Evolutionary conservation across 345 rosid genomes (phyloP).

Genomic region (Eutrema japonicum): DNA sequence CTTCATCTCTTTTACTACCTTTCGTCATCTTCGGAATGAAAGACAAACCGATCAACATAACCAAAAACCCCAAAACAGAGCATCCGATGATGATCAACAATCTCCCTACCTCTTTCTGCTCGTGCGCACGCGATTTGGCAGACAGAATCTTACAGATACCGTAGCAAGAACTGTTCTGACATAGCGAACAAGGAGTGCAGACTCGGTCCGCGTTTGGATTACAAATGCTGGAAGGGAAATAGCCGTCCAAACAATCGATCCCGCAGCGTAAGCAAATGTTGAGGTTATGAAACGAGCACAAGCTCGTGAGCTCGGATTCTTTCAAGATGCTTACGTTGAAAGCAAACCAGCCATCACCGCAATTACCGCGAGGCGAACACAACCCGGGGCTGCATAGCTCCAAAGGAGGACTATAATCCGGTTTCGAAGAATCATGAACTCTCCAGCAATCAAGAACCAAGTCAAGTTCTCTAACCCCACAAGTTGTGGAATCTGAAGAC

Average conservation of each 20-base stretch:
- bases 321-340: slow-evolving; percentile 87
- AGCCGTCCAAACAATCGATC: slow-evolving; percentile 72
- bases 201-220: slow-evolving; percentile 66
- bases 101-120: slow-evolving; percentile 44
- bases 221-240: slow-evolving; percentile 76
- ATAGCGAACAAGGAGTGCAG: slow-evolving; percentile 90
- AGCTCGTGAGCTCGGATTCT: slow-evolving; percentile 70
- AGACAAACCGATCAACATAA: slow-evolving; percentile 58
- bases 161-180: slow-evolving; percentile 89
- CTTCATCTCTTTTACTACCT: slow-evolving; percentile 52
- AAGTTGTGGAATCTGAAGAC: slow-evolving; percentile 76
- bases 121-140: slow-evolving; percentile 27
- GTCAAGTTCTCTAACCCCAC: slow-evolving; percentile 85
- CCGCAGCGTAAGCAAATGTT: slow-evolving; percentile 82
- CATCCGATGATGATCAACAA: slow-evolving; percentile 55
- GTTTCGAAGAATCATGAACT: slow-evolving; percentile 49
- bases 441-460: slow-evolving; percentile 94
- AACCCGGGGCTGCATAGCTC: slow-evolving; percentile 90
- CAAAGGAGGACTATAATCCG: slow-evolving; percentile 74
- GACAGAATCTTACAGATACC: slow-evolving; percentile 55
- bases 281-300: slow-evolving; percentile 66
- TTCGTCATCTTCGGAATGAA: slow-evolving; percentile 50
- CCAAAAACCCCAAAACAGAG: slow-evolving; percentile 55
- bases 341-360: slow-evolving; percentile 61
- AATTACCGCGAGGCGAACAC: slow-evolving; percentile 59